Percentiles rank a stretch among this genome's conserved stretches.
Evolutionary conservation across 495 filamentous ascomycete genomes (phyloP).

Genomic region (Amniculicola lignicola): DNA sequence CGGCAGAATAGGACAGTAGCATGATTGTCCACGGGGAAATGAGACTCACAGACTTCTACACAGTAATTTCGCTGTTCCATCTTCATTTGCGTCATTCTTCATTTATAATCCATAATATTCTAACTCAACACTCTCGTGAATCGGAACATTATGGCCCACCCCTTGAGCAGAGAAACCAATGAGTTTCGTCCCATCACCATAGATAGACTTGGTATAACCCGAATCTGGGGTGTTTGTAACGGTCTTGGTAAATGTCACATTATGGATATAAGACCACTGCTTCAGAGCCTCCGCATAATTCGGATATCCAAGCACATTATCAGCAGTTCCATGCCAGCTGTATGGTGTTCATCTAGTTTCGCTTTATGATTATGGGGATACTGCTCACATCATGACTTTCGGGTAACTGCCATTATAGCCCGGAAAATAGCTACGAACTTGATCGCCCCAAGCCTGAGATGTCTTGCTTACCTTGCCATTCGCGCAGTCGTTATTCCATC

Average conservation of each 20-base stretch:
- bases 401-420: conserved; percentile 54
- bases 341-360: not conserved
- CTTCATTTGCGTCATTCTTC: not conserved
- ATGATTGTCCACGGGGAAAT: too few species aligned
- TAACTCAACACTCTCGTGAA: not conserved
- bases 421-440: conserved; percentile 53
- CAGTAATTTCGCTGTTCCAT: too few species aligned
- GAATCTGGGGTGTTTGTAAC: conserved; percentile 22
- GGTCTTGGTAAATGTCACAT: conserved; percentile 18
- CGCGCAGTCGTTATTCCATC: conserved; percentile 56
- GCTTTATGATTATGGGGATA: too few species aligned
- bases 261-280: conserved; percentile 57
- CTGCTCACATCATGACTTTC: conserved; percentile 51
- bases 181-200: conserved; percentile 43
- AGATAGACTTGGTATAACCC: conserved; percentile 51
- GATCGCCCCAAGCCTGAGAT: conserved; percentile 49
- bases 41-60: too few species aligned
- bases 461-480: conserved; percentile 49
- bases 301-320: conserved; percentile 48
- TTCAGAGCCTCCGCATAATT: conserved; percentile 47
- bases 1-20: too few species aligned
- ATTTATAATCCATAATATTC: not conserved
- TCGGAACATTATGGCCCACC: conserved; percentile 48
- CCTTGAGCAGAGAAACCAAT: conserved; percentile 46
- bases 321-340: conserved; percentile 50